Evolutionary conservation across 306 rosid genomes (phyloP).

Genomic region (Lathyrus sativus): DNA sequence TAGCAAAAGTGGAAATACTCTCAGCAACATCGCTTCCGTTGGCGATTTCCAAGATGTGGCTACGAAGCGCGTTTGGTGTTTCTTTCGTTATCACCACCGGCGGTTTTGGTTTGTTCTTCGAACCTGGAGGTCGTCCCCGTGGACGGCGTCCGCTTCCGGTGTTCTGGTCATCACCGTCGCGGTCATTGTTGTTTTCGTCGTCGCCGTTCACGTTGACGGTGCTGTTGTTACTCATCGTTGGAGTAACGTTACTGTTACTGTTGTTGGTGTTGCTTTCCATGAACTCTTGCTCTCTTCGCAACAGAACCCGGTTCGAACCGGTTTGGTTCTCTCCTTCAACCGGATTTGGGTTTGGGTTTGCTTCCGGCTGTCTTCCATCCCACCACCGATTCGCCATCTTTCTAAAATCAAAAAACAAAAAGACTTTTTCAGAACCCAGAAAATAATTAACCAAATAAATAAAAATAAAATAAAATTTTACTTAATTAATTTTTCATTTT

Average conservation of each 20-base stretch:
- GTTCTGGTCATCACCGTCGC: constrained; percentile 8
- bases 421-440: neutral
- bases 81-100: constrained; percentile 70
- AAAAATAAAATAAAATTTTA: too few relatives aligned
- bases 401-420: neutral
- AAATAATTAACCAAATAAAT: neutral
- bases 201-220: constrained; percentile 44
- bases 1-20: constrained; percentile 63
- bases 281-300: constrained; percentile 43
- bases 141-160: constrained; percentile 52
- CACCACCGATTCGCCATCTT: constrained; percentile 85
- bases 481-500: too few relatives aligned
- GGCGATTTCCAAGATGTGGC: constrained; percentile 77
- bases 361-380: constrained; percentile 61
- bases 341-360: constrained; percentile 52
- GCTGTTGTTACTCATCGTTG: constrained; percentile 30
- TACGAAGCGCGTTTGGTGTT: constrained; percentile 72
- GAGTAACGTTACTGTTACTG: constrained; percentile 47
- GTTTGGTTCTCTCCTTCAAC: neutral
- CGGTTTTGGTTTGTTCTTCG: constrained; percentile 77
- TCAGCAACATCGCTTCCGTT: constrained; percentile 65
- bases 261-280: constrained; percentile 26
- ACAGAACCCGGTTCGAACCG: constrained; percentile 20
- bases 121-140: constrained; percentile 85
- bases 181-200: constrained; percentile 35